Conservation (phyloP, 345 rosid species). For the Theobroma cacao region DNA sequence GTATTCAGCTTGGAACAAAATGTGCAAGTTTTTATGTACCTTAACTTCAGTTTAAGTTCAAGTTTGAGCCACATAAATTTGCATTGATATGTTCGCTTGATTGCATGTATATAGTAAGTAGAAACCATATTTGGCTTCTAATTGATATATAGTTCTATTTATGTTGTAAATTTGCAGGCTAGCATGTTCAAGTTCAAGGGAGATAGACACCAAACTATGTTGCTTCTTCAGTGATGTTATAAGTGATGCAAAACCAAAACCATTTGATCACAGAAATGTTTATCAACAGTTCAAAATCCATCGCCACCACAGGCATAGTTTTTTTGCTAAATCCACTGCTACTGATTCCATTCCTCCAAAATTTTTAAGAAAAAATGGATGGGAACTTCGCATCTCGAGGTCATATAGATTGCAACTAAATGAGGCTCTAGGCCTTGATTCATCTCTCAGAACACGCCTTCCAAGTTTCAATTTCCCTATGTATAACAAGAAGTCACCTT, state of each 20-base stretch:
- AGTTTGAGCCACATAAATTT: background rate
- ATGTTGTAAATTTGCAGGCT: slow-evolving; percentile 31
- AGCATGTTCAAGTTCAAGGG: slow-evolving; percentile 59
- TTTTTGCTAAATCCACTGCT: slow-evolving; percentile 52
- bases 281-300: slow-evolving; percentile 58
- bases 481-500: slow-evolving; percentile 33
- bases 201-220: slow-evolving; percentile 44
- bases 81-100: background rate
- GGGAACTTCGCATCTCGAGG: slow-evolving; percentile 47
- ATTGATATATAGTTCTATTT: slow-evolving; percentile 2
- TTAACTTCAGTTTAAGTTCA: background rate
- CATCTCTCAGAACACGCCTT: slow-evolving; percentile 43
- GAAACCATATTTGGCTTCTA: background rate
- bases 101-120: background rate
- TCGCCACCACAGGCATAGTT: slow-evolving; percentile 36
- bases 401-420: slow-evolving; percentile 31
- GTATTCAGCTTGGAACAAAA: no score
- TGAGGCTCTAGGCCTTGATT: slow-evolving; percentile 71
- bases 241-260: slow-evolving; percentile 53
- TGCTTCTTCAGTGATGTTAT: slow-evolving; percentile 48
- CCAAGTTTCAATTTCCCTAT: slow-evolving; percentile 48
- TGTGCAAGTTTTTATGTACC: background rate
- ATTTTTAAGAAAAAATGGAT: slow-evolving; percentile 58
- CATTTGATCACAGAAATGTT: slow-evolving; percentile 56
- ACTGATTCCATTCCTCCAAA: slow-evolving; percentile 57